Percentiles rank a stretch among this genome's conserved stretches.
These are phyloP conservation scores for Roridomyces roridus DNA, from an alignment of 768 basidiomycete genomes.

Conservation along the genomic window DNA sequence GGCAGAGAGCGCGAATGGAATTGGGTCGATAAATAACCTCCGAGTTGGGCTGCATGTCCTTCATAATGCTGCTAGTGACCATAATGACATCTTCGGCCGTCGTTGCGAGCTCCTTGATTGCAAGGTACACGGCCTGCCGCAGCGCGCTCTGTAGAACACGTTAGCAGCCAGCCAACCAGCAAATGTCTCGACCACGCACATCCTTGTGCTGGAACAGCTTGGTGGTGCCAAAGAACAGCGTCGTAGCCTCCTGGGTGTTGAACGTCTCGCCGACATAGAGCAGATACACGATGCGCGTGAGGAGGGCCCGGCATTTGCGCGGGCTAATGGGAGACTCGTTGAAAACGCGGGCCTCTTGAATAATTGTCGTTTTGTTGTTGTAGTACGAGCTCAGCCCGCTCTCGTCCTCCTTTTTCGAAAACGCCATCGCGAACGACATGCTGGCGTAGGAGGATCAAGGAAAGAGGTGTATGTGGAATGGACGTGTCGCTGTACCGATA, in stretches of 20 bases:
- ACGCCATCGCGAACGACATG: conserved; percentile 71
- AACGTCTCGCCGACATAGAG: conserved; percentile 97
- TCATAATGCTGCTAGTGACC: conserved; percentile 99
- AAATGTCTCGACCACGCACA: conserved; percentile 57
- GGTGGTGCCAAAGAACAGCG: conserved; percentile 97
- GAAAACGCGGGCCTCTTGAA: conserved; percentile 98
- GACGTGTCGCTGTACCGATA: conserved; percentile 4
- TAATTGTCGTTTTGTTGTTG: conserved; percentile 97
- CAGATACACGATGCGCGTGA: conserved; percentile 96
- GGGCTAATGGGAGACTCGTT: conserved; percentile 99
- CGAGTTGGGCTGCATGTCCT: conserved; percentile 99
- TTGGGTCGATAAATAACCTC: conserved; percentile 99
- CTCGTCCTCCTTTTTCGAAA: conserved; percentile 98
- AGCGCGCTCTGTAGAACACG: conserved; percentile 74
- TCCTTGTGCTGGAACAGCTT: conserved; percentile 99
- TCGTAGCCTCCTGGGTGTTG: conserved; percentile 94
- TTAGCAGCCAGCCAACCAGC: not conserved
- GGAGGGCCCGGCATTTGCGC: conserved; percentile 92
- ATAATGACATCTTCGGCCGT: conserved; percentile 99
- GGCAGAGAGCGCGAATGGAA: conserved; percentile 93
- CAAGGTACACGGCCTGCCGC: conserved; percentile 97
- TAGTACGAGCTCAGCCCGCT: conserved; percentile 89
- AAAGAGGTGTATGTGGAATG: conserved; percentile 6
- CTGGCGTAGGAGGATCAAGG: conserved; percentile 19
- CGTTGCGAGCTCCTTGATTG: conserved; percentile 95